Base-by-base conservation (phyloP, 768 basidiomycete species). In the Chiua virens region DNA sequence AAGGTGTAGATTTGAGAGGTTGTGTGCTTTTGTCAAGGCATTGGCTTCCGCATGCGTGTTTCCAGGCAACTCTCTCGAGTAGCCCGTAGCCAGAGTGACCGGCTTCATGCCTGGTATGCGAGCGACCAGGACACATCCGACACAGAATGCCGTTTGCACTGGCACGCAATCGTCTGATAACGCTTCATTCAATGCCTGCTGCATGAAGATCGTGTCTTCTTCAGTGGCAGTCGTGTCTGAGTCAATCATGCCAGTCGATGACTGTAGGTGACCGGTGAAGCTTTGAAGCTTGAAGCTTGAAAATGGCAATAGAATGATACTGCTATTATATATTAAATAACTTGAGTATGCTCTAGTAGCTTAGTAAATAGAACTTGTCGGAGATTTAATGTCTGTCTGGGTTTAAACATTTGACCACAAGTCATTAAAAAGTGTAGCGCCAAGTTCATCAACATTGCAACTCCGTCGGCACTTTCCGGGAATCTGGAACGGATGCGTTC, bases 11-110 rank as follows among this genome's bases (percentile, higher is more conserved):
- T 62, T 42, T 3, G 81, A 72, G 35, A 85, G 72, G n/a, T 55
- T 39, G 15, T 66, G 68, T 6, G 84, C 80, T 62, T 98, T 97
- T 37, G 79, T 65, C 47, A 99, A 73, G 2, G 95, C 94, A 66
- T 96, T 96, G 21, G 93, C 92, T 73, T 99, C 96, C 11, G 95
- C 96, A 67, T 99, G 96, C 4, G 96, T 98, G 65, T 98, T 98
- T 47, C 95, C 96, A 5, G 82, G 76, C 0, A 98, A 77, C 65
- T 98, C 94, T 62, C 97, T 79, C 22, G 95, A 98, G 71, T 86
- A 93, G 17, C 93, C 93, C 3, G 85, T 85, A 13, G 91, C 73
- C 32, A 98, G 69, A 40, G 89, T 71, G 48, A 83, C 71, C 4
- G 83, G 75, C 14, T 63, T 36, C 37, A 63, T 60, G 40, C 65